phyloP scores from a whole-genome alignment of 495 filamentous ascomycete species.

The Penicillium malachiteum region DNA sequence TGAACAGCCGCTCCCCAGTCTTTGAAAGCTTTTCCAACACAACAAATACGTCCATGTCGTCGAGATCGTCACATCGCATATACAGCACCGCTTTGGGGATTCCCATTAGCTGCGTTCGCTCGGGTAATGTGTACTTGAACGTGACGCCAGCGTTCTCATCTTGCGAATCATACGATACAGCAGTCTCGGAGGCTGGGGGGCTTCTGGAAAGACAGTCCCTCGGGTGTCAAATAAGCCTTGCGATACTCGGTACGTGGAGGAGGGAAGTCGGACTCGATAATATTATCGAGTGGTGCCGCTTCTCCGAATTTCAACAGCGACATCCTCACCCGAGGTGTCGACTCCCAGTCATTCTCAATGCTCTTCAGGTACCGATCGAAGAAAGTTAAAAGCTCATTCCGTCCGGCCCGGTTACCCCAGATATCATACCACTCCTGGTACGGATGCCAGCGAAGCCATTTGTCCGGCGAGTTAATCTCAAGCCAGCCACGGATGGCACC shows the following conservation, averaged over 20 bases:
- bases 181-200: not conserved
- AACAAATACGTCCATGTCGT: slow-evolving; percentile 44
- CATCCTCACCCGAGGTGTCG: slow-evolving; percentile 37
- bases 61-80: slow-evolving; percentile 36
- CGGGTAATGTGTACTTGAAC: slow-evolving; percentile 34
- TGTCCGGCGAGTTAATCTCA: slow-evolving; percentile 17
- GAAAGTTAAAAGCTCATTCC: slow-evolving; percentile 31
- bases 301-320: slow-evolving; percentile 28
- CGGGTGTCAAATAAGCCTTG: slow-evolving; percentile 19
- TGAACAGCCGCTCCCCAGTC: slow-evolving; percentile 22
- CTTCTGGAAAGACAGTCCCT: slow-evolving; percentile 1
- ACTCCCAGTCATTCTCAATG: slow-evolving; percentile 41
- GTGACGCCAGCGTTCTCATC: slow-evolving; percentile 17
- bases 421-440: slow-evolving; percentile 46
- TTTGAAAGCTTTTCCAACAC: slow-evolving; percentile 34
- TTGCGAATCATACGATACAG: slow-evolving; percentile 26
- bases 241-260: slow-evolving; percentile 31
- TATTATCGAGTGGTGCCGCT: slow-evolving; percentile 20
- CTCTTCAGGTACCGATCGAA: slow-evolving; percentile 42
- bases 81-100: slow-evolving; percentile 37
- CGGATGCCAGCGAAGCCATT: slow-evolving; percentile 32
- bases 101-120: slow-evolving; percentile 29
- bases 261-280: slow-evolving; percentile 33
- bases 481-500: slow-evolving; percentile 36
- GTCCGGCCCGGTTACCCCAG: slow-evolving; percentile 21